A percentile compares a stretch with the other conserved stretches of the same genome.
Conservation (phyloP, 2,329 filamentous ascomycete species). For the Alternaria metachromatica region DNA sequence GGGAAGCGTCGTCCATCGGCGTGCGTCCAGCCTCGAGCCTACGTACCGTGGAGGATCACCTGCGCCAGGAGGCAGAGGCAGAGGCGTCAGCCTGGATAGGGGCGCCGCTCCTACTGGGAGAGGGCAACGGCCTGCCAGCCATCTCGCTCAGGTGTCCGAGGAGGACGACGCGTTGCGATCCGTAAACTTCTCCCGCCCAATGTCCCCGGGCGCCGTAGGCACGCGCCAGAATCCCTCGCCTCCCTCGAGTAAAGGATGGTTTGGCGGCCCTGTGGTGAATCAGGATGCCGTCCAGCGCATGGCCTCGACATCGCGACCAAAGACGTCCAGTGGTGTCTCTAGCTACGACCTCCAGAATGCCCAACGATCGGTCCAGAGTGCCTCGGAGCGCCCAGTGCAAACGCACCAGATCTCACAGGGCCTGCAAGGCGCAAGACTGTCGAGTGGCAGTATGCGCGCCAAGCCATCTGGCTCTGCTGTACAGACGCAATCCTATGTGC, state of each 20-base stretch:
- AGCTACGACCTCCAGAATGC: constrained; percentile 28
- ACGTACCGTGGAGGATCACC: constrained; percentile 56
- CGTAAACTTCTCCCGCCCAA: constrained; percentile 64
- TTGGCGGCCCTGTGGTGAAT: constrained; percentile 46
- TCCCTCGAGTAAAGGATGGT: constrained; percentile 46
- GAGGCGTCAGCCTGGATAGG: constrained; percentile 52
- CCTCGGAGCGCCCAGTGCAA: constrained; percentile 50
- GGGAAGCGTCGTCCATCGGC: constrained; percentile 36
- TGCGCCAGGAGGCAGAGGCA: constrained; percentile 43
- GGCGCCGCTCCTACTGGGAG: constrained; percentile 30
- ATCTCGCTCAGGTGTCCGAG: constrained; percentile 52
- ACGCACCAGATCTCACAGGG: constrained; percentile 47
- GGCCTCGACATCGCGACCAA: constrained; percentile 33
- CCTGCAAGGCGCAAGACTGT: constrained; percentile 50
- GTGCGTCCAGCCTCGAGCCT: constrained; percentile 60
- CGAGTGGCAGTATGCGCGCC: constrained; percentile 60
- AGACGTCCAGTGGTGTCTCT: constrained; percentile 32
- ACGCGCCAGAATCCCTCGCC: constrained; percentile 16
- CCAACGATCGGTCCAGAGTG: constrained; percentile 45
- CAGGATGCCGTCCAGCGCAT: constrained; percentile 39
- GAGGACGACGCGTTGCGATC: constrained; percentile 53
- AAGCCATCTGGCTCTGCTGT: constrained; percentile 59
- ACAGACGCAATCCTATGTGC: constrained; percentile 25
- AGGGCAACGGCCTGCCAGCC: constrained; percentile 39
- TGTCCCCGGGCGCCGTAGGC: constrained; percentile 46